Evolutionary conservation across 2,329 filamentous ascomycete species (phyloP).

Genomic region (Nemania diffusa): DNA sequence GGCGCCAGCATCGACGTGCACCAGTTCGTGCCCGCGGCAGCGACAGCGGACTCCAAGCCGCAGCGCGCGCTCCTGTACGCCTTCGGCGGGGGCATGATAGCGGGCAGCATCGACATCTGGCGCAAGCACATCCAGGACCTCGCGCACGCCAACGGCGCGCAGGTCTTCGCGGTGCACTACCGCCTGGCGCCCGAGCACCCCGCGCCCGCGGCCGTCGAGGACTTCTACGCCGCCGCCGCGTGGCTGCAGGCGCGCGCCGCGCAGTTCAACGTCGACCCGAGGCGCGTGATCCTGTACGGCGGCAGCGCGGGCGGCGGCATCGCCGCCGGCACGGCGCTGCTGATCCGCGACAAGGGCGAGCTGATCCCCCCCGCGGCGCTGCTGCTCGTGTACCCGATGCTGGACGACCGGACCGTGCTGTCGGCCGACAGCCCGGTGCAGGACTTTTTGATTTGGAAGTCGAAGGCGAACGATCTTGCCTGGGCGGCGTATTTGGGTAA

Average conservation of each 20-base stretch:
- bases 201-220: slow-evolving; percentile 57
- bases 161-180: slow-evolving; percentile 56
- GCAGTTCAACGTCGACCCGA: slow-evolving; percentile 41
- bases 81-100: slow-evolving; percentile 43
- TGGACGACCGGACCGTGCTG: slow-evolving; percentile 47
- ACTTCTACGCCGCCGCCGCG: slow-evolving; percentile 45
- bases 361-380: slow-evolving; percentile 46
- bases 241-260: slow-evolving; percentile 51
- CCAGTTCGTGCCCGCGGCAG: slow-evolving; percentile 37
- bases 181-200: slow-evolving; percentile 60
- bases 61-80: slow-evolving; percentile 42
- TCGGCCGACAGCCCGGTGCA: slow-evolving; percentile 36
- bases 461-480: slow-evolving; percentile 28
- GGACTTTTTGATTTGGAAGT: slow-evolving; percentile 34
- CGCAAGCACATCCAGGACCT: slow-evolving; percentile 27
- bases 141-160: slow-evolving; percentile 33
- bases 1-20: slow-evolving; percentile 38
- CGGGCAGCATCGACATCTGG: slow-evolving; percentile 38
- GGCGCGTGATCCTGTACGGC: slow-evolving; percentile 38
- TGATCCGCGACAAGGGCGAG: slow-evolving; percentile 49
- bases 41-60: not conserved
- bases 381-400: slow-evolving; percentile 49
- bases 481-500: slow-evolving; percentile 39
- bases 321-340: slow-evolving; percentile 49
- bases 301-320: slow-evolving; percentile 42